Evolutionary conservation across 257 asterid genomes (phyloP), one percentile per base, ranked within the genome.

Genomic region (Fraxinus pennsylvanica): DNA sequence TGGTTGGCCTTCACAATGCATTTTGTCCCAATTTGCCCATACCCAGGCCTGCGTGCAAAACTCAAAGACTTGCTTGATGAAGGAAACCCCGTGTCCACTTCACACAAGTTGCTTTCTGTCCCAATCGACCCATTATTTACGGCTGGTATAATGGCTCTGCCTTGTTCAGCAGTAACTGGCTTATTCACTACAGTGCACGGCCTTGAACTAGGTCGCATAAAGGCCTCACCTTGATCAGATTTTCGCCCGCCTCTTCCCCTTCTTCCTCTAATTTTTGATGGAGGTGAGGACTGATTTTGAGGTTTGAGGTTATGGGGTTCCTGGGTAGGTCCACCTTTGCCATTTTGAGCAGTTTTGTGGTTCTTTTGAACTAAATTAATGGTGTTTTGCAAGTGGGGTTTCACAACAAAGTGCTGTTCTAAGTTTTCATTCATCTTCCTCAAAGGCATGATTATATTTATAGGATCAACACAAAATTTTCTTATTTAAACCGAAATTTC

Each of bases 1-100:
- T 96, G 97, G 88, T 96, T 96, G 72, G 99, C 99, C 90, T 96
- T 96, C 41, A 96, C 99, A 73, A 93, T 87, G 78, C 99, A 96
- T 80, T 84, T 96, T 72, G 97, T 89, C 84, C 99, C 99, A 6
- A 92, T 88, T 79, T 90, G 94, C 73, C 99, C 99, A 77, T 81
- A 96, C 2, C 98, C 98, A 6, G 99, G 99, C 84, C 99, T 84
- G 36, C 89, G 80, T 1, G 98, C 89, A 80, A 93, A 96, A 74
- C 86, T 86, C 89, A 91, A 71, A 61, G 94, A 80, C 84, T 96
- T 96, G 89, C 93, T 92, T 61, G 99, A 91, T 75, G 88, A 76
- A 75, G 97, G 94, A 81, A 87, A 93, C 0, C 89, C 86, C 63
- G 80, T 66, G 38, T 78, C 86, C n/a, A 83, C 33, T 75, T 83